These are phyloP conservation scores for Phytophthora citrophthora DNA, from an alignment of 352 stramenopile species.

Conservation along the genomic window DNA sequence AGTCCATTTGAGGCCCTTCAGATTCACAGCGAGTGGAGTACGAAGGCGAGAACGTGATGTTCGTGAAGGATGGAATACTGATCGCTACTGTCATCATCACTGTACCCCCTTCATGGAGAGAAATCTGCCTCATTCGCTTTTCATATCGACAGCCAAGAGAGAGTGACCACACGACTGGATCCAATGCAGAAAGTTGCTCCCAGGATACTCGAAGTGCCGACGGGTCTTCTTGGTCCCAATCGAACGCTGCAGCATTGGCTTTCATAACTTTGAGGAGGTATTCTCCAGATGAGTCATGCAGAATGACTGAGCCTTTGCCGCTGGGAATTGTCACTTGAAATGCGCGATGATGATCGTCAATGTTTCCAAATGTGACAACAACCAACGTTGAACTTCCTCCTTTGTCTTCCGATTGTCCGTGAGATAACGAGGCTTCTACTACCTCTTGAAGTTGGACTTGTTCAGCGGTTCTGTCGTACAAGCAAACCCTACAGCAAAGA, in stretches of 20 bases:
- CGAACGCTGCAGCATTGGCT: conserved; percentile 5
- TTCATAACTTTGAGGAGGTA: conserved; percentile 8
- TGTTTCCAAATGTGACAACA: conserved; percentile 36
- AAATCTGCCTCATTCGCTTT: conserved; percentile 14
- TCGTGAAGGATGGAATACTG: conserved; percentile 29
- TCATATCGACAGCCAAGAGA: conserved; percentile 20
- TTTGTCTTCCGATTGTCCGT: not conserved
- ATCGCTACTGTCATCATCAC: conserved; percentile 18
- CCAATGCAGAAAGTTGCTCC: conserved; percentile 31
- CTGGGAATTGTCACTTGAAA: conserved; percentile 29
- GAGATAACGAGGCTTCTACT: conserved; percentile 1
- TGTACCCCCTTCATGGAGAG: conserved; percentile 8
- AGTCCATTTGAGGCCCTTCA: not conserved
- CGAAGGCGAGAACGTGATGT: conserved; percentile 16
- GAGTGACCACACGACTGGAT: conserved; percentile 37
- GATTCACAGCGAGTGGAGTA: conserved; percentile 8
- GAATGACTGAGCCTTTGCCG: conserved; percentile 11
- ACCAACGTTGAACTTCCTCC: conserved; percentile 5
- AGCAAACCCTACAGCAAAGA: conserved; percentile 15
- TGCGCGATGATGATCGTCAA: conserved; percentile 37
- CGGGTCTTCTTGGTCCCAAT: conserved; percentile 13
- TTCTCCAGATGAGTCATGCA: conserved; percentile 12
- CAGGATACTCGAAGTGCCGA: conserved; percentile 23
- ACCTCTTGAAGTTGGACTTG: conserved; percentile 4
- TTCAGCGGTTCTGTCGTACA: conserved; percentile 9